A percentile compares a stretch with the other conserved stretches of the same genome.
These are phyloP conservation scores for Rubus idaeus DNA, from an alignment of 306 rosid genomes.

Conservation along the genomic window DNA sequence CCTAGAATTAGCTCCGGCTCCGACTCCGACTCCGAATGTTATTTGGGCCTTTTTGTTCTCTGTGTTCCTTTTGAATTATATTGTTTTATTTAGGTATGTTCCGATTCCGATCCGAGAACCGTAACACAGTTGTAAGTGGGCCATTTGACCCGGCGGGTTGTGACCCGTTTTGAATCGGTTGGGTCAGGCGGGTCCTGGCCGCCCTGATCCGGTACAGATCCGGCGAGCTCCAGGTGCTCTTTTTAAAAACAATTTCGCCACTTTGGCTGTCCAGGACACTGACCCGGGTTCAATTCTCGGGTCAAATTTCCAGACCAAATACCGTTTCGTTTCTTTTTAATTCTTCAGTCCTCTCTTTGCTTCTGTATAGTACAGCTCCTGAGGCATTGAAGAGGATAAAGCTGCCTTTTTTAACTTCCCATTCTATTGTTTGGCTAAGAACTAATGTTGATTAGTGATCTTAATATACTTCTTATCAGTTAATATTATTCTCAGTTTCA, in stretches of 20 bases:
- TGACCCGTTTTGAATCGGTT: constrained; percentile 27
- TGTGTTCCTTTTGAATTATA: not conserved
- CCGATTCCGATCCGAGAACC: constrained; percentile 42
- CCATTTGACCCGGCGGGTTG: constrained; percentile 34
- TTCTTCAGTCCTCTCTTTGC: not conserved
- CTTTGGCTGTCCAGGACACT: not conserved
- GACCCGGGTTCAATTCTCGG: constrained; percentile 13
- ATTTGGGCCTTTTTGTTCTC: constrained; percentile 3
- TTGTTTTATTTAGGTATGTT: constrained; percentile 11
- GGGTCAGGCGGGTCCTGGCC: constrained; percentile 37
- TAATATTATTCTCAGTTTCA: not conserved
- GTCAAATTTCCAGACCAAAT: constrained; percentile 18
- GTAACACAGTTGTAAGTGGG: constrained; percentile 18
- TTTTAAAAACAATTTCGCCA: constrained; percentile 1
- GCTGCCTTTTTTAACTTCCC: too few species aligned
- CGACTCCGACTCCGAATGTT: constrained; percentile 30
- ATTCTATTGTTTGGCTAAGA: too few species aligned
- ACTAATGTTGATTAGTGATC: too few species aligned
- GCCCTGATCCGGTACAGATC: constrained; percentile 17
- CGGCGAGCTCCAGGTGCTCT: constrained; percentile 25
- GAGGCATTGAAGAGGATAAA: not conserved
- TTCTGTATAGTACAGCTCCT: not conserved
- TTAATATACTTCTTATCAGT: not conserved
- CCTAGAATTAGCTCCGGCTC: constrained; percentile 18
- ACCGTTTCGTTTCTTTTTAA: not conserved